Conservation (phyloP, 345 rosid genomes). For the Sonneratia caseolaris region DNA sequence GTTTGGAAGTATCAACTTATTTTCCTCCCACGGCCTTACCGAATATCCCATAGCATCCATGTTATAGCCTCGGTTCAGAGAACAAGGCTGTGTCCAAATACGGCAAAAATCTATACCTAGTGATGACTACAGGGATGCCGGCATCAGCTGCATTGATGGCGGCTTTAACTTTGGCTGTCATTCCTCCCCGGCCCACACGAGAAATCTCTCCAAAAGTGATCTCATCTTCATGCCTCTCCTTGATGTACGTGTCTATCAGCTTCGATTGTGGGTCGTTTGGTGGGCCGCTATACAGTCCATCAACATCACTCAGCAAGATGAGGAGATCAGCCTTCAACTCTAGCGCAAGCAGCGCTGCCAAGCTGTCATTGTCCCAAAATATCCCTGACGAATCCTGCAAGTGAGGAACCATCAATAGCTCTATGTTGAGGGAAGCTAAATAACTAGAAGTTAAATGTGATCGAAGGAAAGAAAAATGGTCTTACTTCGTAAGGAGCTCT, state of each 20-base stretch:
- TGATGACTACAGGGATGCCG: slow-evolving; percentile 89
- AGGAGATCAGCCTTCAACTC: slow-evolving; percentile 95
- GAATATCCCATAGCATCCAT: neutral
- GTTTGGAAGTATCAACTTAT: no score
- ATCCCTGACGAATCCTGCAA: slow-evolving; percentile 97
- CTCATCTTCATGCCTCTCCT: slow-evolving; percentile 70
- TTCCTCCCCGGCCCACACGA: slow-evolving; percentile 97
- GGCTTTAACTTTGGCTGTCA: slow-evolving; percentile 98
- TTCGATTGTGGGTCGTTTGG: slow-evolving; percentile 83
- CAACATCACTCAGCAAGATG: slow-evolving; percentile 89
- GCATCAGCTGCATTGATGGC: slow-evolving; percentile 86
- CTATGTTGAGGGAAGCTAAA: neutral
- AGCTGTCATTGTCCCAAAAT: slow-evolving; percentile 99
- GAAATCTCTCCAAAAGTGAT: slow-evolving; percentile 97
- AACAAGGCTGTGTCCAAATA: neutral
- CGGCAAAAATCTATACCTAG: slow-evolving; percentile 42
- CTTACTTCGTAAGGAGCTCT: slow-evolving; percentile 94
- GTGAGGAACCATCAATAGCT: neutral
- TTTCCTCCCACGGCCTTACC: neutral
- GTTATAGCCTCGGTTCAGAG: neutral
- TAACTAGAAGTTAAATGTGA: neutral
- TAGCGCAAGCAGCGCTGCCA: slow-evolving; percentile 83
- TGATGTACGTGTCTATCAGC: slow-evolving; percentile 75
- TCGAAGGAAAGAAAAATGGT: slow-evolving; percentile 4
- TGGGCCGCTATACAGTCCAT: slow-evolving; percentile 94